A percentile compares a stretch with the other conserved stretches of the same genome.
phyloP scores from a whole-genome alignment of 2,329 filamentous ascomycete species.

The Hypoxylon sp. region DNA sequence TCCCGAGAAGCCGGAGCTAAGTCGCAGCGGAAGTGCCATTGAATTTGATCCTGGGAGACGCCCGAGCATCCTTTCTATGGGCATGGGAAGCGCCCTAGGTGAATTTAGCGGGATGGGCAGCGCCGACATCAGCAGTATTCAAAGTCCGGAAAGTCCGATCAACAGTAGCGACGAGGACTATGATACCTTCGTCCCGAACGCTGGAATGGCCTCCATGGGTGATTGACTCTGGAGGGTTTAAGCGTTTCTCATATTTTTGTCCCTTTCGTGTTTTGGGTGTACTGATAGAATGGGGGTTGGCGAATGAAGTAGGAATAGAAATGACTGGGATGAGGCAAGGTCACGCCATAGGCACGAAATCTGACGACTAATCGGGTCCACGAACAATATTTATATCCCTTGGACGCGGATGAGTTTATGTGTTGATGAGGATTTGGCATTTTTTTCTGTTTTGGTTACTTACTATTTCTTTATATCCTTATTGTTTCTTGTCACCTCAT shows the following conservation, averaged over 20 bases:
- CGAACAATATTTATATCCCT: constrained; percentile 25
- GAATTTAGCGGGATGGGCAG: constrained; percentile 53
- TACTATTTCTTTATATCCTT: constrained; percentile 11
- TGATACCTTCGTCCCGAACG: constrained; percentile 52
- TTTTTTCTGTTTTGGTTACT: constrained; percentile 12
- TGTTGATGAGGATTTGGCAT: constrained; percentile 12
- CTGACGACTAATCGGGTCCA: constrained; percentile 34
- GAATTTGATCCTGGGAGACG: constrained; percentile 55
- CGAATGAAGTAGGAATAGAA: constrained; percentile 33
- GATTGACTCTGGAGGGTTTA: constrained; percentile 30
- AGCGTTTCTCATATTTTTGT: constrained; percentile 6
- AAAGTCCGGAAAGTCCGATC: constrained; percentile 60
- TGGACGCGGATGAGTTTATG: constrained; percentile 8
- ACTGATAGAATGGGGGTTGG: constrained; percentile 23
- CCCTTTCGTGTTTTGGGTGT: constrained; percentile 8
- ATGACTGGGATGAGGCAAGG: constrained; percentile 37
- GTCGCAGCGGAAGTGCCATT: constrained; percentile 59
- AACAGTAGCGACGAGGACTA: constrained; percentile 67
- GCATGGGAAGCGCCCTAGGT: constrained; percentile 41
- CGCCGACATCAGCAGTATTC: constrained; percentile 58
- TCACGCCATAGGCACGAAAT: constrained; percentile 46
- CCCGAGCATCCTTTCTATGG: constrained; percentile 50
- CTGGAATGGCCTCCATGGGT: constrained; percentile 46
- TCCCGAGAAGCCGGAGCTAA: constrained; percentile 74
- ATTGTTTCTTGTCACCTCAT: constrained; percentile 19